Evolutionary conservation across 1,284 basidiomycete species (phyloP).

Genomic region (Neolentinus lepideus): DNA sequence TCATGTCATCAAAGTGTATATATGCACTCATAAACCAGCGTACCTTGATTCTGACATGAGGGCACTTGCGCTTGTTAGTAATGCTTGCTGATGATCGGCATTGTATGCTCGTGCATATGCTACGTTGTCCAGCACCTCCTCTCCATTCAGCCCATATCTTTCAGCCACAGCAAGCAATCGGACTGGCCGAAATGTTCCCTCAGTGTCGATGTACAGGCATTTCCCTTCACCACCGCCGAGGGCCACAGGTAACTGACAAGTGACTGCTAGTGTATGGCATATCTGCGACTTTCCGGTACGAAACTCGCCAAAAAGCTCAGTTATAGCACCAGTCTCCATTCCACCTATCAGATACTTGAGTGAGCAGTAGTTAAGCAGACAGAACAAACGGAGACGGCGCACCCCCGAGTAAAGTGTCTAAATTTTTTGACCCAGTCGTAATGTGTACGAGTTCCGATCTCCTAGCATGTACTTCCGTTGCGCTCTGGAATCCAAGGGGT

Average conservation of each 20-base stretch:
- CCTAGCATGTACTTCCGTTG: conserved; percentile 93
- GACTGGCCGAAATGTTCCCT: conserved; percentile 97
- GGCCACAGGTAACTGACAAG: conserved; percentile 93
- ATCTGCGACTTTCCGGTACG: conserved; percentile 98
- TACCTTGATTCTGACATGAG: conserved; percentile 97
- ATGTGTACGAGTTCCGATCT: conserved; percentile 97
- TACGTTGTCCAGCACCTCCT: conserved; percentile 97
- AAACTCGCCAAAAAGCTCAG: conserved; percentile 98
- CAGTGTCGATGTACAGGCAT: conserved; percentile 98
- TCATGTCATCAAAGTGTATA: conserved; percentile 10
- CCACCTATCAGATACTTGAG: conserved; percentile 50
- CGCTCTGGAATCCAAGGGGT: conserved; percentile 96
- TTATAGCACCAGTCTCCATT: conserved; percentile 98
- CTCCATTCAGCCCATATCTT: conserved; percentile 91
- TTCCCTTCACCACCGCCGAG: conserved; percentile 99
- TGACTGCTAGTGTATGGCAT: conserved; percentile 97
- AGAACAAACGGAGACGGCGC: conserved; percentile 15
- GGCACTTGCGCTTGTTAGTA: conserved; percentile 89
- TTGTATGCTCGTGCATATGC: conserved; percentile 99
- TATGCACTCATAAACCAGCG: conserved; percentile 13
- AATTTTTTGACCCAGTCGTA: conserved; percentile 93
- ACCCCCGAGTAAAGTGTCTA: conserved; percentile 96
- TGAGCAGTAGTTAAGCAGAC: not conserved
- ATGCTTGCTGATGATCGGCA: conserved; percentile 92
- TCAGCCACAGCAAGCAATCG: conserved; percentile 94